phyloP scores from a whole-genome alignment of 2,329 filamentous ascomycete species.

The Botrytis deweyae region DNA sequence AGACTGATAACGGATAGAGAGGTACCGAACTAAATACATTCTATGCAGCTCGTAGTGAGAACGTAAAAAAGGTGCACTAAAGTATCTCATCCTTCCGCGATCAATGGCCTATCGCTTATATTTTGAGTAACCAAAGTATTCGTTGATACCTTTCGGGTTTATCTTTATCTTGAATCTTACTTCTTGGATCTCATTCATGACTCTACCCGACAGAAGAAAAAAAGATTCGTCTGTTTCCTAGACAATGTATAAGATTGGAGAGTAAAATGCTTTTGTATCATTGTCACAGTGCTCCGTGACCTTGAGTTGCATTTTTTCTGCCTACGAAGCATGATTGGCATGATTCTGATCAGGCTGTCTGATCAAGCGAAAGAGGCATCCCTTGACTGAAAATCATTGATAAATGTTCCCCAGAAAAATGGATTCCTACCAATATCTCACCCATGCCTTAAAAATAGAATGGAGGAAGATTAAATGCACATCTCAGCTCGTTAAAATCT shows the following conservation, averaged over 20 bases:
- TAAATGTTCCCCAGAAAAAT: neutral
- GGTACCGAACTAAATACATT: neutral
- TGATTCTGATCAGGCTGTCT: neutral
- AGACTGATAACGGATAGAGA: neutral
- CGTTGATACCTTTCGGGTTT: neutral
- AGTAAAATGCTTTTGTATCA: neutral
- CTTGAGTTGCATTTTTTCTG: neutral
- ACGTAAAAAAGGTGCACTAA: neutral
- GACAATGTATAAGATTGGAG: neutral
- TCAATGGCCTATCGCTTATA: neutral
- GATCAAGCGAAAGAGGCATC: neutral
- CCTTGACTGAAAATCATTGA: neutral
- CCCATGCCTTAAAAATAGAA: neutral
- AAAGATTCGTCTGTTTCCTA: neutral
- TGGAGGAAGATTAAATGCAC: neutral
- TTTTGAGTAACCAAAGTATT: neutral
- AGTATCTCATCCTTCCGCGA: neutral
- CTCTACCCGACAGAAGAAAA: neutral
- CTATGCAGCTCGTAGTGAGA: neutral
- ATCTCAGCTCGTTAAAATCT: neutral
- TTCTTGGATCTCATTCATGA: neutral
- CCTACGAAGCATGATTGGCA: neutral
- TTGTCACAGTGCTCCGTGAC: neutral
- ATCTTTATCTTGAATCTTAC: neutral
- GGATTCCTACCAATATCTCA: fast-evolving